Conservation (phyloP, 257 asterid species). For the Scutellaria minor region DNA sequence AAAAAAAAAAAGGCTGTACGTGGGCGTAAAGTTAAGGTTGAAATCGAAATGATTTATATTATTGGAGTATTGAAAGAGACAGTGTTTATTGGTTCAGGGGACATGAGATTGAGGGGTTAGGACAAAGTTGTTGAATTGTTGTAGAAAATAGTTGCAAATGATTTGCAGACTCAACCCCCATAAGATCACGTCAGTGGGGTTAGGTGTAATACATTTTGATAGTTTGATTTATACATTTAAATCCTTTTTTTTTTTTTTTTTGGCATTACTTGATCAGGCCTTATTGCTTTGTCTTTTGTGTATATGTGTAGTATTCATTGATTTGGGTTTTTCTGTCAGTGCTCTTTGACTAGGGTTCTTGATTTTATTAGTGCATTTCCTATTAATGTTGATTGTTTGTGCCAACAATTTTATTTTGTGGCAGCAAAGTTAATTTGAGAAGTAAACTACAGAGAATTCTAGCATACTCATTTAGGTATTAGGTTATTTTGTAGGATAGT, state of each 20-base stretch:
- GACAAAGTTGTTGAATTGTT: conserved; percentile 27
- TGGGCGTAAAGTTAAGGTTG: conserved; percentile 33
- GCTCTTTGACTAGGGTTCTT: not conserved
- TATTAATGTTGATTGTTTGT: not conserved
- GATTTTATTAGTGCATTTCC: not conserved
- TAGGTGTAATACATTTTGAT: conserved; percentile 25
- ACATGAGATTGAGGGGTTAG: conserved; percentile 2
- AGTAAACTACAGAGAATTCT: too few species aligned
- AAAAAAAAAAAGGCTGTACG: not conserved
- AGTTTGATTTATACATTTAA: not conserved
- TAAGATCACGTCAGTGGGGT: conserved; percentile 27
- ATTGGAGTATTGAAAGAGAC: conserved; percentile 24
- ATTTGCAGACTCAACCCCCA: conserved; percentile 31
- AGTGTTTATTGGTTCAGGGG: conserved; percentile 19
- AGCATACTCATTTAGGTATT: too few species aligned
- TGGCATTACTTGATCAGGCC: not conserved
- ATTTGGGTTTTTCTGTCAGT: not conserved
- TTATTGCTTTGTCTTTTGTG: not conserved
- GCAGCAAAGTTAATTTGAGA: too few species aligned
- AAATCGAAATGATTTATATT: conserved; percentile 24
- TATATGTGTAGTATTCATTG: not conserved
- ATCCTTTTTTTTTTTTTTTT: too few species aligned
- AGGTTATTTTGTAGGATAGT: too few species aligned
- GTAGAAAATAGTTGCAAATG: conserved; percentile 16
- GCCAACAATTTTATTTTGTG: too few species aligned